A percentile compares a stretch with the other conserved stretches of the same genome.
Conservation (phyloP, 2,329 filamentous ascomycete species). For the Fusarium heterosporum region DNA sequence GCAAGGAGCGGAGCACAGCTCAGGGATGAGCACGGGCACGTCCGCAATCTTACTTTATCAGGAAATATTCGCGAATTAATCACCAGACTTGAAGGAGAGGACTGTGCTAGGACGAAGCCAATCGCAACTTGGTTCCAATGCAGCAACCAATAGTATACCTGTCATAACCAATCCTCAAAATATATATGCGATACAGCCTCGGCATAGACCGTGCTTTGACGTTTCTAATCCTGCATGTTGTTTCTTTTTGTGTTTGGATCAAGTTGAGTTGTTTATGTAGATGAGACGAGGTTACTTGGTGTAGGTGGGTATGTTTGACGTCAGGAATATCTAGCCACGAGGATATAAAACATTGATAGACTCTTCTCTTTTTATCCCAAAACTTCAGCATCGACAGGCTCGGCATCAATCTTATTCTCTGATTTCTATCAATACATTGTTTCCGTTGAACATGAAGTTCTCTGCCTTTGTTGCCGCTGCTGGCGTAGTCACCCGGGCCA, state of each 20-base stretch:
- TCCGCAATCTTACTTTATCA: background rate
- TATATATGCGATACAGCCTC: background rate
- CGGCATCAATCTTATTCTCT: background rate
- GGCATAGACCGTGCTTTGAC: background rate
- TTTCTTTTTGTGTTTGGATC: background rate
- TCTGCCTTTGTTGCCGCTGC: background rate
- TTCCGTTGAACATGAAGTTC: background rate
- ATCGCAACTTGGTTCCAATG: background rate
- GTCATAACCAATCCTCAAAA: background rate
- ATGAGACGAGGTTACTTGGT: background rate
- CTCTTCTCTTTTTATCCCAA: fast-evolving
- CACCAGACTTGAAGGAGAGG: background rate
- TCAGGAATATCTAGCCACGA: too few species aligned
- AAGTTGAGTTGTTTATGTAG: background rate
- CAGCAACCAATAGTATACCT: background rate
- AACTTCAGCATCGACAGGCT: background rate
- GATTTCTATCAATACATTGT: background rate
- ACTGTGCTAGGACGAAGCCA: background rate
- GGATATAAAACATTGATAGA: background rate
- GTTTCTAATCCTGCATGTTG: background rate
- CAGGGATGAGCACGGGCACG: background rate
- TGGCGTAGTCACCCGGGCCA: fast-evolving
- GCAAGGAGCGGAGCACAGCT: too few species aligned
- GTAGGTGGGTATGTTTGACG: fast-evolving
- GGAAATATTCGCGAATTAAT: slow-evolving; percentile 4